A percentile compares a stretch with the other conserved stretches of the same genome.
phyloP scores from a whole-genome alignment of 768 basidiomycete species.

The Clavulina sp. region DNA sequence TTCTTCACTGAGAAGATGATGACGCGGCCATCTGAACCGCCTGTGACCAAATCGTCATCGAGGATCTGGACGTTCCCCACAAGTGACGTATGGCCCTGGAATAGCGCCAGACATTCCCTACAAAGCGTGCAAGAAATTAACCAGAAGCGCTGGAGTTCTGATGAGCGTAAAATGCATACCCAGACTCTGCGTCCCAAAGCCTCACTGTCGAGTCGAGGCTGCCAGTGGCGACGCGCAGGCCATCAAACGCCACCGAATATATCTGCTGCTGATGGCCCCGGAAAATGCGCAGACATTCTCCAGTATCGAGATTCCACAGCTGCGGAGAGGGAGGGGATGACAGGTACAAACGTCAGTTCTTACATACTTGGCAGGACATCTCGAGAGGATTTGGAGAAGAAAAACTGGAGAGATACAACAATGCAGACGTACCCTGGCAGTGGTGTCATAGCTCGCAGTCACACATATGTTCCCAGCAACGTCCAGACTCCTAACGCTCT shows the following conservation, averaged over 20 bases:
- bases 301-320: constrained; percentile 86
- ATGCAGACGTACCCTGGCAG: constrained; percentile 62
- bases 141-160: neutral
- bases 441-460: constrained; percentile 87
- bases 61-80: constrained; percentile 81
- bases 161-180: constrained; percentile 31
- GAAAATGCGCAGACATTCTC: constrained; percentile 68
- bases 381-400: constrained; percentile 16
- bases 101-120: constrained; percentile 65
- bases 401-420: too few species aligned
- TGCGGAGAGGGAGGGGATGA: constrained; percentile 17
- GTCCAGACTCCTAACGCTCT: constrained; percentile 78
- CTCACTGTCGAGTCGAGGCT: constrained; percentile 88
- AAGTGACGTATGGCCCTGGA: constrained; percentile 83
- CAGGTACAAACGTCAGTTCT: neutral
- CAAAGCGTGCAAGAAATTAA: constrained; percentile 3
- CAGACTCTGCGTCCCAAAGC: constrained; percentile 74
- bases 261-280: constrained; percentile 76
- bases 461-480: constrained; percentile 69
- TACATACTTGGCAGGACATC: neutral
- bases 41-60: constrained; percentile 53
- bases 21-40: constrained; percentile 76
- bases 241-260: constrained; percentile 84
- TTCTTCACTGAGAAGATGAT: constrained; percentile 43
- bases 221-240: constrained; percentile 62